Conservation (phyloP, 495 filamentous ascomycete species). For the Penicillium ochrochloron region DNA sequence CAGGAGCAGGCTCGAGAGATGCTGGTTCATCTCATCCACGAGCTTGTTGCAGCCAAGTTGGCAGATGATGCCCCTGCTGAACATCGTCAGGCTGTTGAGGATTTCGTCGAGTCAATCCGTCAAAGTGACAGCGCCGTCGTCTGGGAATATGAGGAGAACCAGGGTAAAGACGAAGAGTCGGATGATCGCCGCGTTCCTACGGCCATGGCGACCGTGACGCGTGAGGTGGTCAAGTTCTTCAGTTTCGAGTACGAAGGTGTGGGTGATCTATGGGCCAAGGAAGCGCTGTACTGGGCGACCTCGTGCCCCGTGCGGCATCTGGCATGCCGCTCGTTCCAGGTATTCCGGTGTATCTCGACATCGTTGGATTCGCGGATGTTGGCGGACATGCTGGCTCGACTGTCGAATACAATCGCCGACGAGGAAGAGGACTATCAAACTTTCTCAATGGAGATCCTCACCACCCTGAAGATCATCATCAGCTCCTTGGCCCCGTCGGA, state of each 20-base stretch:
- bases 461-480: constrained; percentile 88
- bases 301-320: constrained; percentile 95
- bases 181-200: constrained; percentile 79
- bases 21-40: constrained; percentile 97
- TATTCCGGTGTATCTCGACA: constrained; percentile 91
- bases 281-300: constrained; percentile 92
- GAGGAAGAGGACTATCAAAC: constrained; percentile 89
- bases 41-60: constrained; percentile 88
- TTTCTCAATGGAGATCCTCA: constrained; percentile 97
- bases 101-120: constrained; percentile 88
- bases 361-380: constrained; percentile 91
- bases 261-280: constrained; percentile 85
- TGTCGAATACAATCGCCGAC: constrained; percentile 95
- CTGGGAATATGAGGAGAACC: constrained; percentile 94
- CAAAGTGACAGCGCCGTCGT: constrained; percentile 82
- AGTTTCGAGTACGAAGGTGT: constrained; percentile 83
- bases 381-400: constrained; percentile 89
- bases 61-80: constrained; percentile 70
- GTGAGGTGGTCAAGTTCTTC: constrained; percentile 82
- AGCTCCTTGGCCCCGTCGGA: constrained; percentile 77
- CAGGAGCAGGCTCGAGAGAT: constrained; percentile 97
- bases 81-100: constrained; percentile 77
- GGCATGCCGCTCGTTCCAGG: constrained; percentile 95
- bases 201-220: constrained; percentile 82
- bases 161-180: constrained; percentile 68